Conservation (phyloP, 2,329 filamentous ascomycete species). For the Penicillium expansum region DNA sequence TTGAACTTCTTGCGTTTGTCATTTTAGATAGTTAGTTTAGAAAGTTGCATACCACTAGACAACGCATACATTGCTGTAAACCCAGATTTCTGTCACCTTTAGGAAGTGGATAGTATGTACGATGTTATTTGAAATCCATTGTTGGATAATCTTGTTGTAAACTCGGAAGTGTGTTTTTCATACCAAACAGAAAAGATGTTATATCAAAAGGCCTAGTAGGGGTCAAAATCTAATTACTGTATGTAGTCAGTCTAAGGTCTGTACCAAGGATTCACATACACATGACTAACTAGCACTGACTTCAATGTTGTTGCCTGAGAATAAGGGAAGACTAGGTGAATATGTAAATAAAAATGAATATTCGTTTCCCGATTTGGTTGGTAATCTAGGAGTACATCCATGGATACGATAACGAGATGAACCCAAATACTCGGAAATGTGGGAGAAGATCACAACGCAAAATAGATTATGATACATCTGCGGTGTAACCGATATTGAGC, state of each 20-base stretch:
- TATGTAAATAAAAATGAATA: not conserved
- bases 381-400: not conserved
- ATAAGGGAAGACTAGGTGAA: not conserved
- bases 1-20: no score
- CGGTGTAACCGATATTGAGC: not conserved
- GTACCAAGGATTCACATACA: not conserved
- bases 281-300: not conserved
- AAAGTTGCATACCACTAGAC: no score
- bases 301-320: not conserved
- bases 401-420: not conserved
- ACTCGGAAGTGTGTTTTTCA: not conserved
- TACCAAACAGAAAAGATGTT: not conserved
- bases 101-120: not conserved
- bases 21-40: no score
- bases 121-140: not conserved
- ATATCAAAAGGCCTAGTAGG: not conserved
- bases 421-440: not conserved
- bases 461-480: not conserved
- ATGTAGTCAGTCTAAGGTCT: no score
- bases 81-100: no score
- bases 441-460: not conserved
- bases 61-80: no score
- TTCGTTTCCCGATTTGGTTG: not conserved
- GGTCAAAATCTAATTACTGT: not conserved
- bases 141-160: not conserved